A percentile compares a stretch with the other conserved stretches of the same genome.
These are phyloP conservation scores for Boletus speciosus DNA, from an alignment of 768 basidiomycete species.

Conservation along the genomic window DNA sequence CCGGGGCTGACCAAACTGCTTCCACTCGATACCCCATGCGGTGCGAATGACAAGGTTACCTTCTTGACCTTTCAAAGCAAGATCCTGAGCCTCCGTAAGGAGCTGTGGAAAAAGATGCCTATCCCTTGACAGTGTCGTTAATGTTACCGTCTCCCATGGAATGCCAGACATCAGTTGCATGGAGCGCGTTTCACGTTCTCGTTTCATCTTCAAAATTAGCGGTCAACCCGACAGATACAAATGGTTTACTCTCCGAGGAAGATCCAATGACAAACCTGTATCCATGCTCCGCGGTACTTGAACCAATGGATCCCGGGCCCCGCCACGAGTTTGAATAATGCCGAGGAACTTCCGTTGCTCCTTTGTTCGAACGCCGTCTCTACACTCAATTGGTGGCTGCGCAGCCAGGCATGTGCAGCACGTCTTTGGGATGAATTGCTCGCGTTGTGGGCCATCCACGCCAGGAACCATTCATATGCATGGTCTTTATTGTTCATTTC, in stretches of 20 bases:
- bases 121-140: slow-evolving; percentile 90
- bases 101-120: slow-evolving; percentile 75
- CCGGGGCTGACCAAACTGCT: slow-evolving; percentile 89
- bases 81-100: slow-evolving; percentile 83
- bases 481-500: slow-evolving; percentile 96
- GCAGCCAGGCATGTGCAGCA: slow-evolving; percentile 44
- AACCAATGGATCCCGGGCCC: slow-evolving; percentile 95
- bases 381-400: slow-evolving; percentile 91
- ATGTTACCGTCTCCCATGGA: slow-evolving; percentile 96
- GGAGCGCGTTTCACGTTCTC: slow-evolving; percentile 90
- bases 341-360: slow-evolving; percentile 88
- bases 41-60: slow-evolving; percentile 96
- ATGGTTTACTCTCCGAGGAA: neutral
- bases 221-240: neutral
- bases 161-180: slow-evolving; percentile 88
- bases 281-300: slow-evolving; percentile 88
- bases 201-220: slow-evolving; percentile 63
- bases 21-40: slow-evolving; percentile 96
- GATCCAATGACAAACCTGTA: slow-evolving; percentile 60
- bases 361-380: slow-evolving; percentile 88
- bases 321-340: slow-evolving; percentile 89
- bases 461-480: slow-evolving; percentile 93
- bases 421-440: slow-evolving; percentile 28
- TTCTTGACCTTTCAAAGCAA: slow-evolving; percentile 82
- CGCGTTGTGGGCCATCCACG: slow-evolving; percentile 87